Evolutionary conservation across 495 filamentous ascomycete species (phyloP).

Genomic region (Aspergillus campestris): DNA sequence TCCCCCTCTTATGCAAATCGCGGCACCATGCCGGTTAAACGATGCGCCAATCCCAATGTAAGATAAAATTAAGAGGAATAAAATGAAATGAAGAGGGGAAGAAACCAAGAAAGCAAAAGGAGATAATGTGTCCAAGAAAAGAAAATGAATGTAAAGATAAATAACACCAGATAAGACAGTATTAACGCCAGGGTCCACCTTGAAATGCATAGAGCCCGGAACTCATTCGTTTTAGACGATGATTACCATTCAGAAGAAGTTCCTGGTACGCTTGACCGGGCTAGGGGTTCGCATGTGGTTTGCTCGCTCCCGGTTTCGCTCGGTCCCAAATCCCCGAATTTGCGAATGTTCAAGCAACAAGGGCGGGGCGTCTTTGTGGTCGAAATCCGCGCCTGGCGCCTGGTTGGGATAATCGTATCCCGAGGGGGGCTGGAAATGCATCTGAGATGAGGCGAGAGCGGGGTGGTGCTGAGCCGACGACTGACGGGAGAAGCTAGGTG

Average conservation of each 20-base stretch:
- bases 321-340: constrained; percentile 23
- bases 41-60: too few species aligned
- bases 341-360: constrained; percentile 31
- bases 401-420: constrained; percentile 19
- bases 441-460: constrained; percentile 13
- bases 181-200: not conserved
- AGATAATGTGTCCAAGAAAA: too few species aligned
- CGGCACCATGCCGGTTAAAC: too few species aligned
- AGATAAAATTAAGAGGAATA: too few species aligned
- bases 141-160: too few species aligned
- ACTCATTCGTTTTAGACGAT: too few species aligned
- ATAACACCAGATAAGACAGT: not conserved
- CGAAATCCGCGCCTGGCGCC: constrained; percentile 2
- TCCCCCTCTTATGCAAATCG: too few species aligned
- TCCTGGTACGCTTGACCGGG: constrained; percentile 27
- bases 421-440: constrained; percentile 19
- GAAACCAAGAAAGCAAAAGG: too few species aligned
- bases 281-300: constrained; percentile 31
- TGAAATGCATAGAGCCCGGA: not conserved
- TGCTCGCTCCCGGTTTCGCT: constrained; percentile 30
- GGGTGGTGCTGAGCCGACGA: constrained; percentile 19
- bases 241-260: constrained; percentile 8
- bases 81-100: too few species aligned
- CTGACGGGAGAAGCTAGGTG: constrained; percentile 14
- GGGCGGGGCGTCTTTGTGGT: constrained; percentile 20